Conservation (phyloP, 225 moss, liverwort and hornwort species). For the Marchantia polymorpha region DNA sequence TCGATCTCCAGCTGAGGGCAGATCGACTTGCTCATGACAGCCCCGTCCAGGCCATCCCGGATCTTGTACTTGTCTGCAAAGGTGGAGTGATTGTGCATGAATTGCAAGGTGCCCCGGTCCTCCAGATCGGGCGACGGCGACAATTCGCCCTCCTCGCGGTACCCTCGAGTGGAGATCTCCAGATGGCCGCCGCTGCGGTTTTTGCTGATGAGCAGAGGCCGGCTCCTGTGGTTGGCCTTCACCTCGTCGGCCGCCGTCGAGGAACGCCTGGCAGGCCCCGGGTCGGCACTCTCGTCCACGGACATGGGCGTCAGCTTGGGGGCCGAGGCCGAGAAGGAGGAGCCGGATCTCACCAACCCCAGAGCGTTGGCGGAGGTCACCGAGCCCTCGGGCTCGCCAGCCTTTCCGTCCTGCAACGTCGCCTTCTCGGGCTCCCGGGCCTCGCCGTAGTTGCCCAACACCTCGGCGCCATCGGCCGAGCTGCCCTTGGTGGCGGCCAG, state of each 20-base stretch:
- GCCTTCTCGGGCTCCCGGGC: slow-evolving; percentile 34
- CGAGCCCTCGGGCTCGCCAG: slow-evolving; percentile 22
- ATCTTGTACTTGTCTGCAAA: slow-evolving; percentile 37
- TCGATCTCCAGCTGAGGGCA: slow-evolving; percentile 33
- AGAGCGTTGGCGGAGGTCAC: slow-evolving; percentile 19
- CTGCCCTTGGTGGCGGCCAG: slow-evolving; percentile 31
- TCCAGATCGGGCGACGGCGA: slow-evolving; percentile 51
- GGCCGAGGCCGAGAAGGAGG: slow-evolving; percentile 19
- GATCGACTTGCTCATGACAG: slow-evolving; percentile 32
- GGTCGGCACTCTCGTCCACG: slow-evolving; percentile 32
- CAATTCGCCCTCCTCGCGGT: slow-evolving; percentile 53
- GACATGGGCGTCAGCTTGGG: slow-evolving; percentile 25
- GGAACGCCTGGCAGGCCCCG: slow-evolving; percentile 30
- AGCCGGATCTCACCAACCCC: slow-evolving; percentile 14
- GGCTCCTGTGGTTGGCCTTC: slow-evolving; percentile 35
- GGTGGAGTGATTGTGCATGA: slow-evolving; percentile 36
- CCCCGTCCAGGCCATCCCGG: slow-evolving; percentile 35
- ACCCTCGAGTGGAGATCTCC: slow-evolving; percentile 32
- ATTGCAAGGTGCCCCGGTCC: slow-evolving; percentile 35
- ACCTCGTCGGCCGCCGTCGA: slow-evolving; percentile 28
- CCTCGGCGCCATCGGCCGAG: slow-evolving; percentile 33
- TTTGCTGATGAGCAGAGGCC: slow-evolving; percentile 26
- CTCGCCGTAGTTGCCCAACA: slow-evolving; percentile 25
- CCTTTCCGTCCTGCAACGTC: slow-evolving; percentile 18
- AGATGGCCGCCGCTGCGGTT: slow-evolving; percentile 32